Percentiles rank a stretch among this genome's conserved stretches.
These are phyloP conservation scores for Dinochytrium kinnereticum DNA, from an alignment of 371 early-diverging fungal genomes.

Conservation along the genomic window DNA sequence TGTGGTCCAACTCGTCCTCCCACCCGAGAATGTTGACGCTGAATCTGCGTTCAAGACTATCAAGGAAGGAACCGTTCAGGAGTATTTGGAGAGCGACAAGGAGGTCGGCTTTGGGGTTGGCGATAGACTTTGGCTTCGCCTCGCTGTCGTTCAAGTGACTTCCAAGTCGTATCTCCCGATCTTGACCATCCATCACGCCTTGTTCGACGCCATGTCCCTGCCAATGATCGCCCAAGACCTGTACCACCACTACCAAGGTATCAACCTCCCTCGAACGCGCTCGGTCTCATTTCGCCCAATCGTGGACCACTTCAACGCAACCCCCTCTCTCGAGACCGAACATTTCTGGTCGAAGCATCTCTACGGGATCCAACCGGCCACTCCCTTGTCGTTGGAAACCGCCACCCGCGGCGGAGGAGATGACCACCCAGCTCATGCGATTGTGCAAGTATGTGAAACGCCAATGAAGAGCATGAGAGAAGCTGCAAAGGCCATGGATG, in stretches of 20 bases:
- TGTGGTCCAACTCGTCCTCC: background rate
- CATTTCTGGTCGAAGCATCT: slow-evolving; percentile 16
- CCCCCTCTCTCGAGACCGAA: background rate
- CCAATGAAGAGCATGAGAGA: background rate
- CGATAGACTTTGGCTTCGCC: background rate
- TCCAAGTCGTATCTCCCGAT: background rate
- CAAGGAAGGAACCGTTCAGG: background rate
- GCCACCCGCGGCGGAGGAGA: background rate
- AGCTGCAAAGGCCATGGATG: background rate
- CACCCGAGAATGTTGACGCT: no score
- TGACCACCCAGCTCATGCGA: background rate
- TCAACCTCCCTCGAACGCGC: background rate
- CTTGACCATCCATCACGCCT: slow-evolving; percentile 40
- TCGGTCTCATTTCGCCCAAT: background rate
- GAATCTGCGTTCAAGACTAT: background rate
- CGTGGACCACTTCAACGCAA: slow-evolving; percentile 15
- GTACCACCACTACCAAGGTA: background rate
- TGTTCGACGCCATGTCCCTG: slow-evolving; percentile 40
- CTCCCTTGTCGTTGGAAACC: background rate
- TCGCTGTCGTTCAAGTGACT: background rate
- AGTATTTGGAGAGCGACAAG: background rate
- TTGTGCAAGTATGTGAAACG: background rate
- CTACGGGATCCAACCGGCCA: background rate
- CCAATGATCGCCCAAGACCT: slow-evolving; percentile 21
- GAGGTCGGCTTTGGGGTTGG: background rate